Conservation (phyloP, 148 eudicot species). For the Chenopodium formosanum region DNA sequence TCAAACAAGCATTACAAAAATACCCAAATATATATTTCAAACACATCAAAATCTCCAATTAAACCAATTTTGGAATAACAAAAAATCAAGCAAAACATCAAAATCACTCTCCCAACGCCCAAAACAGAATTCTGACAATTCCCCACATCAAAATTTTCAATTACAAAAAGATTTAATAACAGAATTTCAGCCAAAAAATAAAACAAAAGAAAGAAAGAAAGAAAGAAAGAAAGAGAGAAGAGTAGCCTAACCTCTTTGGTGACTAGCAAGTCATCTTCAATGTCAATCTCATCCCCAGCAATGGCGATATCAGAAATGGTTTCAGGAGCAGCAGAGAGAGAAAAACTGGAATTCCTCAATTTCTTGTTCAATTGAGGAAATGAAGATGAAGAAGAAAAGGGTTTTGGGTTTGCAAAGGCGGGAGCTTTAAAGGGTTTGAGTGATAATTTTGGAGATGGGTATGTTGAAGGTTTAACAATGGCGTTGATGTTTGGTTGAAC, state of each 20-base stretch:
- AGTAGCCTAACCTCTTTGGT: constrained; percentile 37
- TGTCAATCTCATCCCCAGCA: constrained; percentile 8
- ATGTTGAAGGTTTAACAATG: constrained; percentile 31
- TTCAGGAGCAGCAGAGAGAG: constrained; percentile 40
- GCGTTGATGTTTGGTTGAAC: constrained; percentile 49
- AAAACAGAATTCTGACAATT: background rate
- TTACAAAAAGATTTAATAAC: background rate
- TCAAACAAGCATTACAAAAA: background rate
- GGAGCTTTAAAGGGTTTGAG: constrained; percentile 33
- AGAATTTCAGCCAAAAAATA: background rate
- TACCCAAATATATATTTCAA: background rate
- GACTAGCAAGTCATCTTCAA: constrained; percentile 20
- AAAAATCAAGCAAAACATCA: background rate
- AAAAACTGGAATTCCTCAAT: constrained; percentile 10
- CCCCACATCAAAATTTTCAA: background rate
- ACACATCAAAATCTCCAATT: too few species aligned
- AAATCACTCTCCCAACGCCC: background rate
- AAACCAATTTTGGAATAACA: too few species aligned
- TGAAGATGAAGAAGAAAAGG: constrained; percentile 24
- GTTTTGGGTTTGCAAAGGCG: constrained; percentile 29
- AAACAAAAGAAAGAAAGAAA: background rate
- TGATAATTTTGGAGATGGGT: constrained; percentile 35
- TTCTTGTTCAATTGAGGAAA: constrained; percentile 17
- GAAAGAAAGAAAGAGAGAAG: background rate
- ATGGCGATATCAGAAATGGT: constrained; percentile 30